These are phyloP conservation scores for Lodderomyces pseudojiufengensis DNA, from an alignment of 1,139 yeast genomes.

Conservation along the genomic window DNA sequence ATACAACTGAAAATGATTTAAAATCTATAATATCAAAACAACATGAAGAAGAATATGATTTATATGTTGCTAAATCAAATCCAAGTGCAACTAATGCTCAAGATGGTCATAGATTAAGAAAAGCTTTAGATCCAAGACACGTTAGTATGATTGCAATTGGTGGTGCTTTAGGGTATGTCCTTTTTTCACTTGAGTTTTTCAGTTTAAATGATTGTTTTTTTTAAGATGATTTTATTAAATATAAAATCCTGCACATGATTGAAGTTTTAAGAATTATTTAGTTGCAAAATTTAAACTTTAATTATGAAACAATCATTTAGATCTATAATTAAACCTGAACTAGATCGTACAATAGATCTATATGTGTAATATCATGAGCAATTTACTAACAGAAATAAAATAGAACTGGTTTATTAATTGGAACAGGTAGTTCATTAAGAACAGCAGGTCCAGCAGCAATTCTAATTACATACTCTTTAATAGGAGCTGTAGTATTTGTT, in stretches of 20 bases:
- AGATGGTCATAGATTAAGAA: constrained; percentile 55
- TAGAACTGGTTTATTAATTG: constrained; percentile 66
- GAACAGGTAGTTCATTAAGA: constrained; percentile 62
- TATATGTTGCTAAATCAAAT: constrained; percentile 43
- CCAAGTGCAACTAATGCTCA: constrained; percentile 34
- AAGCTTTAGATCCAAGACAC: constrained; percentile 65
- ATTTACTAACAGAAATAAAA: constrained; percentile 29
- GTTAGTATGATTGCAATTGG: constrained; percentile 69
- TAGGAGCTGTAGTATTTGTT: constrained; percentile 62
- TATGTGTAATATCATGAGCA: too few species aligned
- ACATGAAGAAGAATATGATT: constrained; percentile 49
- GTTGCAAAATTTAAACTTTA: neutral
- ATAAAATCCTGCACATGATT: too few species aligned
- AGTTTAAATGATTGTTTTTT: too few species aligned
- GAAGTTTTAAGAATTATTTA: neutral
- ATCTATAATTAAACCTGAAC: too few species aligned
- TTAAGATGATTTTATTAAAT: too few species aligned
- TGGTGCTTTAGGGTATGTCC: constrained; percentile 47
- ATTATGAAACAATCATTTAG: neutral
- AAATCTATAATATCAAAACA: constrained; percentile 11
- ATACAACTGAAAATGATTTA: constrained; percentile 8
- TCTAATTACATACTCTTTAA: constrained; percentile 55
- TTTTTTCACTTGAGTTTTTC: too few species aligned
- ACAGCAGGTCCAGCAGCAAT: constrained; percentile 70
- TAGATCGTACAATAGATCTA: too few species aligned